Evolutionary conservation across 495 filamentous ascomycete genomes (phyloP), one percentile per base, ranked within the genome.

Genomic region (Bryoglossum gracile): DNA sequence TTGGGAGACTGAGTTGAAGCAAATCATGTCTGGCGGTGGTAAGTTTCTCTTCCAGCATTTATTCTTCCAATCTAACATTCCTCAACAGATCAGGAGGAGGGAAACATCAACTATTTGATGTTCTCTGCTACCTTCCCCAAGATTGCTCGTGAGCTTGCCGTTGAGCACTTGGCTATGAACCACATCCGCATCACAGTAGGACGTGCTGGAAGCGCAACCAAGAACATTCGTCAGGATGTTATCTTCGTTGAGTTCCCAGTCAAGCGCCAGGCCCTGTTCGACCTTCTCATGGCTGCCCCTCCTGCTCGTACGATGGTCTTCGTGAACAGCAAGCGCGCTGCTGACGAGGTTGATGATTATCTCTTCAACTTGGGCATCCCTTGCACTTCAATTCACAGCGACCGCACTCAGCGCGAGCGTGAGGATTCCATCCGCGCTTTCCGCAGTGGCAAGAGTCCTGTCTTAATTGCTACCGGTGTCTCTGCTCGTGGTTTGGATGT

Each of bases 51-150:
- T 30, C 24, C n/a, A 11, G 23, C 17, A 37, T 24, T 38, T 19
- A 1, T 13, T 37, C 22, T 40, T 13, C 42, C 34, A 45, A 45
- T 26, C 49, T 35, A 22, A 23, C 19, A 36, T 19, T 28, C 23
- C 9, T 26, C 57, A 65, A 39, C 36, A 64, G 92, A 94, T 38
- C 80, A 86, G 42, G 87, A 95, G 56, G 84, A 81, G 4, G 84
- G 89, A 45, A 70, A 72, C 73, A 88, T 73, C 67, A 81, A 66
- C 16, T 95, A 86, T 68, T 70, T 95, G 75, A 88, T 98, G 77
- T 96, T 96, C 55, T 95, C 88, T 2, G 92, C 92, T 9, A 96
- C 92, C 0, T 97, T 97, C 61, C 82, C 86, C 17, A 86, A 83
- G 67, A 63, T 67, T 0, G 81, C 83, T 56, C 89, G 88, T 33